A percentile compares a stretch with the other conserved stretches of the same genome.
Evolutionary conservation across 805 yeast genomes (phyloP).

Genomic region (Osmozyma mogii): DNA sequence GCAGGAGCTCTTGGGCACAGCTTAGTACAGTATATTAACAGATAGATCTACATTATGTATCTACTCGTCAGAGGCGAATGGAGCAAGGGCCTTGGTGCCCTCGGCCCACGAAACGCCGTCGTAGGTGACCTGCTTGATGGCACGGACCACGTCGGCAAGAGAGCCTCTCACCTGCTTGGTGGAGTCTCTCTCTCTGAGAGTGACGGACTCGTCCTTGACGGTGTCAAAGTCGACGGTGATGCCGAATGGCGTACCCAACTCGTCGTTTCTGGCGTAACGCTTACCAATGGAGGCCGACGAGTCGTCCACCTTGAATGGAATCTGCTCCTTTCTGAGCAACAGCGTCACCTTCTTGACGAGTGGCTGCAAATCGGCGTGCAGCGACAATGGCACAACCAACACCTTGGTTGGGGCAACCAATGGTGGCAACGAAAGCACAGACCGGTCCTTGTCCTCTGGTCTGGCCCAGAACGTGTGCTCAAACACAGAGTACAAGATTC

Average conservation of each 20-base stretch:
- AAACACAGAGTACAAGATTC: constrained; percentile 85
- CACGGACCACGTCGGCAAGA: constrained; percentile 57
- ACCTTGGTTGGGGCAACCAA: constrained; percentile 97
- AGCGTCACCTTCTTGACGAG: constrained; percentile 62
- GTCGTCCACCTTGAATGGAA: constrained; percentile 94
- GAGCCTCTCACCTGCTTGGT: constrained; percentile 95
- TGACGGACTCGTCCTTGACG: constrained; percentile 76
- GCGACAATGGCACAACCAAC: constrained; percentile 86
- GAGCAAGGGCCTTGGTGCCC: constrained; percentile 65
- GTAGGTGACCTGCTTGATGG: constrained; percentile 71
- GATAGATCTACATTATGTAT: too few species aligned
- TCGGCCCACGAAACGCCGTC: constrained; percentile 75
- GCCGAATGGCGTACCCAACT: constrained; percentile 98
- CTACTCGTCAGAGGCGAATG: constrained; percentile 56
- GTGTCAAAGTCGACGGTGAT: constrained; percentile 95
- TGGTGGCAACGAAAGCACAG: constrained; percentile 86
- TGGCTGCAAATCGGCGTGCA: constrained; percentile 72
- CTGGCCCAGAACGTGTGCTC: constrained; percentile 96
- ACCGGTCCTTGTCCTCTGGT: constrained; percentile 80
- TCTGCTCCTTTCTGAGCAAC: constrained; percentile 67
- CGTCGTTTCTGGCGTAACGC: constrained; percentile 97
- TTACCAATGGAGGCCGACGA: constrained; percentile 96
- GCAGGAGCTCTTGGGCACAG: constrained; percentile 41
- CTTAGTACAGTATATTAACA: too few species aligned
- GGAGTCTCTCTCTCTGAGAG: constrained; percentile 95